Evolutionary conservation across 2,329 filamentous ascomycete species (phyloP), one percentile per base, ranked within the genome.

Genomic region (Epichloe brachyelytri): DNA sequence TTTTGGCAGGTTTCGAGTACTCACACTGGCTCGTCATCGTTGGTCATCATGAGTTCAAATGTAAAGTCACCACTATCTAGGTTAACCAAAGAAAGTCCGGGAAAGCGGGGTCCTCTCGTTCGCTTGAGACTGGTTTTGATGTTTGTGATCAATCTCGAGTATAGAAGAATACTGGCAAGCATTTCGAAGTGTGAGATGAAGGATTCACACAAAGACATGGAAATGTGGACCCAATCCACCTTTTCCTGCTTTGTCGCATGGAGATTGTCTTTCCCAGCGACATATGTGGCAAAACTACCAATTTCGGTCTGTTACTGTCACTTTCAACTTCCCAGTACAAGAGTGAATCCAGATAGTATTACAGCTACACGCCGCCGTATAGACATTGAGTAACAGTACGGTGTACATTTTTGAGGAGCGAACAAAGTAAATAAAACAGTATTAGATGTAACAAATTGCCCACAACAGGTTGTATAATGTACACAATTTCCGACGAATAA

Each of bases 1-100:
- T 20, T 12, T 30, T 26, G 33, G 7, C 37, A 36, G 20, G 48
- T 44, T 11, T 17, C 30, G 40, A 11, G 8, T 6, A 56, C 70
- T 66, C 65, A 76, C 75, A 78, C 63, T 50, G 72, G 66, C 58
- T 77, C 74, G 51, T 76, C 73, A 53, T 75, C 71, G 58, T 65
- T 68, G 52, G 60, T 57, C 50, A 56, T 55, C 61, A 63, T 64
- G 19, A 6, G 14, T 10, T 20, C 6, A 34, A 22, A 10, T 12
- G 12, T 26, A 15, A 12, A 8, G 12, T 8, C 3, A 44, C 30
- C 37, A 36, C 3, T 3, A 5, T 33, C 20, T 20, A 15, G 11
- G 30, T 7, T 6, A 15, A 20, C 22, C 26, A 7, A 6, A 43
- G 14, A 4, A 5, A 26, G 3, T 4, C 14, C 14, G 22, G 26